Evolutionary conservation across 2,329 filamentous ascomycete species (phyloP).

Genomic region (Arthrobotrys conoides): DNA sequence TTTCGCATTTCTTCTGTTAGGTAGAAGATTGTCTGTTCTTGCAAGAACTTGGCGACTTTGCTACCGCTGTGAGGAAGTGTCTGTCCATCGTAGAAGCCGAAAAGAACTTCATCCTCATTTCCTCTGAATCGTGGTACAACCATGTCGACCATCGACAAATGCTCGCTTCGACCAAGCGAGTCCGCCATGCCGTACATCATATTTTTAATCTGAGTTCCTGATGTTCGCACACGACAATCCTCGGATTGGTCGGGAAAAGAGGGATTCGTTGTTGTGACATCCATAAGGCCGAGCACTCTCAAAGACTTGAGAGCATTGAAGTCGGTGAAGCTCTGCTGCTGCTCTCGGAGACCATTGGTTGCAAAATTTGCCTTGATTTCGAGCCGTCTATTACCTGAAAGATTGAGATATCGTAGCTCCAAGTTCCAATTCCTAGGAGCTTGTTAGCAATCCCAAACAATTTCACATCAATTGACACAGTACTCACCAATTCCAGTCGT

Average conservation of each 20-base stretch:
- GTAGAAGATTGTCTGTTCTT: slow-evolving; percentile 92
- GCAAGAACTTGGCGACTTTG: slow-evolving; percentile 94
- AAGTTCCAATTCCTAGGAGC: slow-evolving; percentile 84
- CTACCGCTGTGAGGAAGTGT: slow-evolving; percentile 89
- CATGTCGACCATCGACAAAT: slow-evolving; percentile 94
- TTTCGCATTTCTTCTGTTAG: slow-evolving; percentile 87
- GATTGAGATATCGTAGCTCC: slow-evolving; percentile 92
- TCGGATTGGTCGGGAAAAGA: slow-evolving; percentile 96
- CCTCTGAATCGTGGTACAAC: slow-evolving; percentile 93
- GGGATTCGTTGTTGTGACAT: slow-evolving; percentile 93
- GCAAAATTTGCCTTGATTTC: slow-evolving; percentile 87
- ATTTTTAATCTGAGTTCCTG: slow-evolving; percentile 90
- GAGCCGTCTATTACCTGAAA: slow-evolving; percentile 95
- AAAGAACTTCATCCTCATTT: slow-evolving; percentile 87
- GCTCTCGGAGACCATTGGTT: slow-evolving; percentile 77
- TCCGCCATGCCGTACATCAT: slow-evolving; percentile 98
- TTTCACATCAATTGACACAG: background rate
- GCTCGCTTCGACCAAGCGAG: slow-evolving; percentile 90
- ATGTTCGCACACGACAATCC: slow-evolving; percentile 94
- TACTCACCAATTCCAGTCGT: slow-evolving; percentile 90
- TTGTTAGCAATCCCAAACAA: slow-evolving; percentile 13
- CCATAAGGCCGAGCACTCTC: slow-evolving; percentile 92
- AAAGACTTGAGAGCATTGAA: slow-evolving; percentile 88
- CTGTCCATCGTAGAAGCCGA: slow-evolving; percentile 97
- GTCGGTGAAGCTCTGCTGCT: slow-evolving; percentile 78